These are phyloP conservation scores for Cavenderia fasciculata DNA, from an alignment of 78 protist species.

Conservation along the genomic window DNA sequence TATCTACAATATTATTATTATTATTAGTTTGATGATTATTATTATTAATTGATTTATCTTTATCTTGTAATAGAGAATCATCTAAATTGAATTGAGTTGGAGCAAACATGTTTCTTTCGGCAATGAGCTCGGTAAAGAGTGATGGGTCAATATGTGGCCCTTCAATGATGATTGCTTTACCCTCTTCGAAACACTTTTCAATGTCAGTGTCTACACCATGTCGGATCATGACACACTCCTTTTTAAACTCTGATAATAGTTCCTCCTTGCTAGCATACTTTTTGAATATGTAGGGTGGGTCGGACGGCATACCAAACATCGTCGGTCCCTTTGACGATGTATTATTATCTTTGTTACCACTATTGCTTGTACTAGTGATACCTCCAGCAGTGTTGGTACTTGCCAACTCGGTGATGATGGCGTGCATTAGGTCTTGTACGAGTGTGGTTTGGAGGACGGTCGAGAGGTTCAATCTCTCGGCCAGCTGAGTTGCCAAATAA, in stretches of 20 bases:
- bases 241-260: slow-evolving; percentile 33
- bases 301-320: slow-evolving; percentile 76
- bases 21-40: neutral
- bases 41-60: slow-evolving; percentile 38
- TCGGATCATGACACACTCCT: slow-evolving; percentile 65
- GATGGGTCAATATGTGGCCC: slow-evolving; percentile 75
- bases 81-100: slow-evolving; percentile 34
- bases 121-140: slow-evolving; percentile 14
- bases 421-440: slow-evolving; percentile 62
- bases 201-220: slow-evolving; percentile 79
- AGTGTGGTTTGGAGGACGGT: slow-evolving; percentile 68
- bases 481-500: slow-evolving; percentile 74
- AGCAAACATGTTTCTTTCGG: slow-evolving; percentile 58
- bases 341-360: neutral
- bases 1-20: neutral
- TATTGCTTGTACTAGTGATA: neutral
- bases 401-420: slow-evolving; percentile 55
- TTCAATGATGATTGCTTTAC: slow-evolving; percentile 73
- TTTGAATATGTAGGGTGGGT: slow-evolving; percentile 64
- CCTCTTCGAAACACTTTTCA: slow-evolving; percentile 76
- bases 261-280: slow-evolving; percentile 42
- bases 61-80: slow-evolving; percentile 10
- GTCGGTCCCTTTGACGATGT: neutral
- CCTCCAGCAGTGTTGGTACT: neutral
- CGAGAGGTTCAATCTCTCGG: slow-evolving; percentile 70